Base-by-base conservation (phyloP, 306 rosid genomes). In the Cyamopsis tetragonoloba region DNA sequence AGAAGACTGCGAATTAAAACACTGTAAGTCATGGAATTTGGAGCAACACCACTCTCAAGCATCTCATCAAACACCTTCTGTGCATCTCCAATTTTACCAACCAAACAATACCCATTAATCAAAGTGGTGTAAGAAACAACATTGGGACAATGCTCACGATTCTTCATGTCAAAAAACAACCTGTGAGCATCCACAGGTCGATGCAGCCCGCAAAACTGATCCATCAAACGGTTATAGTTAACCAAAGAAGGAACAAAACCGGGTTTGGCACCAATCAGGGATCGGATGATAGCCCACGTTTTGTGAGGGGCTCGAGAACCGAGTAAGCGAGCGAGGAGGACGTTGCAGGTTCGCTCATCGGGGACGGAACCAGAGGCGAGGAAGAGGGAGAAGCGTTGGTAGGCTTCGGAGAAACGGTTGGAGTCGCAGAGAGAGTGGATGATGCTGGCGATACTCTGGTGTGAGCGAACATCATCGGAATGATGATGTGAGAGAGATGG, bases 31-130 rank as follows among this genome's bases (percentile, higher is more conserved):
- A 89, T 64, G 0, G 96, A 81, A 80, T 81, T 89, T 2, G 85
- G 83, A 37, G 2, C 58, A 4, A 89, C 79, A 0, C 85, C 88
- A 43, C 77, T 70, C 27, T 74, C 91, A 77, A 62, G 3, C 95
- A 92, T 89, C 87, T 89, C 98, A 19, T 78, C 96, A 20, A 92
- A 80, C 89, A 92, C 73, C 84, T 87, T 87, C 31, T 37, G 68
- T 1, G 96, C 96, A 72, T 70, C 58, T 8, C 43, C 31, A 0
- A 81, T 6, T 9, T 62, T 82, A 3, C 93, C 83, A 49, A 76
- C 67, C 11, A 56, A 2, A 22, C 89, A 77, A 22, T 87, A 92
- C 24, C 96, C 98, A 9, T 80, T 81, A 2, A 92, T 68, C 83
- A 89, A 74, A 15, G 98, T 77, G 27, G 98, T 87, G 24, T 77